A percentile compares a stretch with the other conserved stretches of the same genome.
These are phyloP conservation scores for Fusarium anthophilum DNA, from an alignment of 2,329 filamentous ascomycete species.

Conservation along the genomic window DNA sequence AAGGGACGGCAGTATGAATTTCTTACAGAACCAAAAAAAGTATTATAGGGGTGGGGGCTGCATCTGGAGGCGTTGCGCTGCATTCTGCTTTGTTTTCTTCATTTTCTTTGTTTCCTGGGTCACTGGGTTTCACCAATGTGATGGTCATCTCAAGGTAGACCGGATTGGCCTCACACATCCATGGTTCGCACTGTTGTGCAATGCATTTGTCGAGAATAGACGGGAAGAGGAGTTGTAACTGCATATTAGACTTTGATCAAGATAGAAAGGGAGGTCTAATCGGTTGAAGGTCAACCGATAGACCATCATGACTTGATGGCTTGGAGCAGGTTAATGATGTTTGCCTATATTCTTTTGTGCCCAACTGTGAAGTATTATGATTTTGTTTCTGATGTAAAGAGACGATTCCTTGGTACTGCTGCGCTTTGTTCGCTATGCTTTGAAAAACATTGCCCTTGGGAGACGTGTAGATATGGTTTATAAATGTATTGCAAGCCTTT, in stretches of 20 bases:
- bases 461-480: neutral
- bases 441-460: too few species aligned
- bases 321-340: constrained; percentile 49
- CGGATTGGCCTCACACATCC: constrained; percentile 42
- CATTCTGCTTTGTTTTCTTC: constrained; percentile 43
- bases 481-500: neutral
- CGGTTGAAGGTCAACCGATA: constrained; percentile 42
- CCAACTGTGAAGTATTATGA: constrained; percentile 13
- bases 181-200: constrained; percentile 46
- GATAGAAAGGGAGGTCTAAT: constrained; percentile 49
- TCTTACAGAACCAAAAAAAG: constrained; percentile 42
- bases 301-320: constrained; percentile 49
- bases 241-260: constrained; percentile 53
- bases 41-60: constrained; percentile 48
- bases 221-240: constrained; percentile 49
- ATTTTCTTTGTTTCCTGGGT: constrained; percentile 42
- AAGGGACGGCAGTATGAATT: constrained; percentile 45
- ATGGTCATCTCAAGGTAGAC: constrained; percentile 30
- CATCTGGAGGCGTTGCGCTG: constrained; percentile 55
- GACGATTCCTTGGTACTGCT: neutral
- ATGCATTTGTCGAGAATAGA: constrained; percentile 52
- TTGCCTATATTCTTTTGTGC: constrained; percentile 37
- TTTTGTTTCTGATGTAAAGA: neutral
- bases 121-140: constrained; percentile 33
- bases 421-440: neutral